Conservation (phyloP, 164 flowering plant genomes). For the Platanus orientalis region DNA sequence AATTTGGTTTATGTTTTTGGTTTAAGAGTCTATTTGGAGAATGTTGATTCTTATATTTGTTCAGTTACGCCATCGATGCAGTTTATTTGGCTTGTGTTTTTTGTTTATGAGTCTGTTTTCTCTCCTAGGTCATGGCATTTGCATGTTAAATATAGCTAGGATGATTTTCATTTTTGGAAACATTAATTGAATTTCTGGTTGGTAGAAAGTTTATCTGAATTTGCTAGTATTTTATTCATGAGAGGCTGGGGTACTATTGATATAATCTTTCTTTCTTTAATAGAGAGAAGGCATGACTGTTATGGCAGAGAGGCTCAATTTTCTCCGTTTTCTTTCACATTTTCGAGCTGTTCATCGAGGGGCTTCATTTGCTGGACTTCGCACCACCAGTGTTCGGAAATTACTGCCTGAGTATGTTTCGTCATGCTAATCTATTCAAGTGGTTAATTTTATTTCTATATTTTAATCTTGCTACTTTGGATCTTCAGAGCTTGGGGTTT, state of each 20-base stretch:
- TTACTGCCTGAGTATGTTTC: slow-evolving; percentile 91
- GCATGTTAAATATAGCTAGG: too few species aligned
- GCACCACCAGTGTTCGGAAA: slow-evolving; percentile 92
- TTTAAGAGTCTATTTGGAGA: too few species aligned
- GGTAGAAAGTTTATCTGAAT: too few species aligned
- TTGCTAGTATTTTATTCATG: neutral
- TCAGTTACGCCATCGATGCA: too few species aligned
- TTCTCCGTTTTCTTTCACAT: slow-evolving; percentile 80
- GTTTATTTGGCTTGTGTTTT: too few species aligned
- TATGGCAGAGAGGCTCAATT: slow-evolving; percentile 88
- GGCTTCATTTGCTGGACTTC: slow-evolving; percentile 81
- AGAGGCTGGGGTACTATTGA: neutral
- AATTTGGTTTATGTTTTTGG: too few species aligned
- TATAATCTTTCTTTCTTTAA: slow-evolving; percentile 5
- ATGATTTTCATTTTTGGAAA: neutral
- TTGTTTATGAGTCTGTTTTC: too few species aligned
- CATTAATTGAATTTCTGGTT: neutral
- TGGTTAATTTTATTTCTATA: neutral
- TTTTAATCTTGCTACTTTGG: neutral
- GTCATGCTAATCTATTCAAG: slow-evolving; percentile 1
- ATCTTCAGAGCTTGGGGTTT: slow-evolving; percentile 88
- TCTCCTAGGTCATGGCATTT: too few species aligned
- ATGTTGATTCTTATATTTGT: too few species aligned
- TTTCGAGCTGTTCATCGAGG: slow-evolving; percentile 98
- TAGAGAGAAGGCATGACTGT: slow-evolving; percentile 82